Base-by-base conservation (phyloP, 305 asterid genomes). In the Withania somnifera region DNA sequence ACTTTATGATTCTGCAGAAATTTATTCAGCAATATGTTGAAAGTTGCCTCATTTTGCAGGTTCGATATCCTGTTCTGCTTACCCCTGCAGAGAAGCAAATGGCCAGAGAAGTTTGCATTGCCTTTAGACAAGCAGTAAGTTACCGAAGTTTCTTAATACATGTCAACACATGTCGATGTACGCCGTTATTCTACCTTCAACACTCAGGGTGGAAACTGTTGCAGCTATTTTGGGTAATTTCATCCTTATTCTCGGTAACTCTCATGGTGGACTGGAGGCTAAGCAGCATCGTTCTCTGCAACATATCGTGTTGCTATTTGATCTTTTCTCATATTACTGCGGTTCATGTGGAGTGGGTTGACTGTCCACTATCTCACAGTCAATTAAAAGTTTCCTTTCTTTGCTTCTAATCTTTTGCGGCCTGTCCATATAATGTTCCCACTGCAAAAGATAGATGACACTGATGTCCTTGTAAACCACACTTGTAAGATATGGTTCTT, bases 111-210 rank as follows among this genome's bases (percentile, higher is more conserved):
- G 95, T 93, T 77, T 93, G 95, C 93, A 88, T 90, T 6, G 97
- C 98, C 61, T 92, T 93, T 84, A 90, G 95, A 84, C 98, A 93
- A 93, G 89, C 90, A 79, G 98, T 93, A 88, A 91, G 98, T 90
- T 17, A 78, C 54, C 42, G 52, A 73, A 73, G 13, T 73, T 19
- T 68, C 11, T 28, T 50, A 75, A 14, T 50, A 26, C 61, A 26
- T 75, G 80, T 75, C 80, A 75, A 26, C 42, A 75, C 38, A 50
- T 75, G 17, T 75, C 50, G 61, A 28, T 75, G 28, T 4, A 45
- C 2, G 24, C 36, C 24, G 14, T 24, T 71, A 13, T 45, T 71
- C 14, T 45, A 71, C 79, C 56, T 71, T 71, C 57, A 42, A 45
- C 40, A 71, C 22, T 30, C 54, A 68, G 36, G 77, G 34, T 68